These are phyloP conservation scores for Cordia subcordata DNA, from an alignment of 257 asterid species.

Conservation along the genomic window DNA sequence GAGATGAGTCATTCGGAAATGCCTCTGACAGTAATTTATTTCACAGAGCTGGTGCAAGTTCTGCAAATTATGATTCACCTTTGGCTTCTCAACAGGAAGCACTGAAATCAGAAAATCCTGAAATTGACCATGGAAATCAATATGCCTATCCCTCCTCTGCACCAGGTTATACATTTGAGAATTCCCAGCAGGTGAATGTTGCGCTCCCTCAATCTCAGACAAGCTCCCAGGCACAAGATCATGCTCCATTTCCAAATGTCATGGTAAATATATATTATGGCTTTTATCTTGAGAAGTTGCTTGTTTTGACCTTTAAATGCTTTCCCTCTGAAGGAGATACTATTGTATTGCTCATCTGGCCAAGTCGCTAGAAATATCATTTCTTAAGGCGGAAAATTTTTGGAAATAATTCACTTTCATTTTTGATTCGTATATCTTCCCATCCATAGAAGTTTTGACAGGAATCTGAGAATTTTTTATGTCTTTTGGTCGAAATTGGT, in stretches of 20 bases:
- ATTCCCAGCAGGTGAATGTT: slow-evolving; percentile 45
- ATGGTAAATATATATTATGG: slow-evolving; percentile 41
- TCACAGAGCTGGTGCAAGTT: slow-evolving; percentile 39
- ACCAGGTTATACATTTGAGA: slow-evolving; percentile 49
- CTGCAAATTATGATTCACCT: slow-evolving; percentile 52
- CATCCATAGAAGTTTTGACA: too few relatives aligned
- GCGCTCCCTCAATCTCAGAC: slow-evolving; percentile 45
- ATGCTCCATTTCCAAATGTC: slow-evolving; percentile 48
- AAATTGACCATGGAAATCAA: slow-evolving; percentile 54
- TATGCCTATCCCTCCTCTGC: slow-evolving; percentile 51
- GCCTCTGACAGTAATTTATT: slow-evolving; percentile 52
- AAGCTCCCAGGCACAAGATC: slow-evolving; percentile 54
- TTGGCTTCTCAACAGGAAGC: slow-evolving; percentile 60
- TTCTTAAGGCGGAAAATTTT: too few relatives aligned
- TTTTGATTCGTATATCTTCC: too few relatives aligned
- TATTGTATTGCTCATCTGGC: too few relatives aligned
- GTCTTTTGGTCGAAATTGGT: too few relatives aligned
- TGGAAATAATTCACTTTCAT: too few relatives aligned
- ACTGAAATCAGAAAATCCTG: slow-evolving; percentile 52
- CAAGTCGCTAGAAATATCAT: too few relatives aligned
- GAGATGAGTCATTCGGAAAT: slow-evolving; percentile 48
- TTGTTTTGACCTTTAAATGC: not conserved
- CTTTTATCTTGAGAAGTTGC: not conserved
- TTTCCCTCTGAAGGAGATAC: not conserved
- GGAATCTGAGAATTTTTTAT: too few relatives aligned